These are phyloP conservation scores for Nannochloropsis salina DNA, from an alignment of 108 stramenopile genomes.

Conservation along the genomic window DNA sequence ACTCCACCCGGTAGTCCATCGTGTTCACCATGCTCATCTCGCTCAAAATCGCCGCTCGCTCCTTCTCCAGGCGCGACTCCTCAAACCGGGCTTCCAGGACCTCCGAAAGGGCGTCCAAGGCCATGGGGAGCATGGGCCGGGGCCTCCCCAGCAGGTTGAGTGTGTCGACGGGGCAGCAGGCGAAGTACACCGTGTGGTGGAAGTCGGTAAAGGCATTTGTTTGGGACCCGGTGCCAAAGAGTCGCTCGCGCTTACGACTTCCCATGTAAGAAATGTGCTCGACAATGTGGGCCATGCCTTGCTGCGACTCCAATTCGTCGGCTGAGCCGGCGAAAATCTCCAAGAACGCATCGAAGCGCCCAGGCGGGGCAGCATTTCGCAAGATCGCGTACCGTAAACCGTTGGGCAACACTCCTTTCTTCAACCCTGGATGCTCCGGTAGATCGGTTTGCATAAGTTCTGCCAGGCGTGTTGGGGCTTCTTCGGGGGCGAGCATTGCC, in stretches of 20 bases:
- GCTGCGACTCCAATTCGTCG: constrained; percentile 85
- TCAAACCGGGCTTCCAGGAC: constrained; percentile 91
- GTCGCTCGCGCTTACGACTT: constrained; percentile 81
- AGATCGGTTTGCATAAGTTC: neutral
- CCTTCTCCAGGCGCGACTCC: constrained; percentile 84
- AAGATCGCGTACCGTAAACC: constrained; percentile 85
- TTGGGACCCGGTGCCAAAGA: constrained; percentile 88
- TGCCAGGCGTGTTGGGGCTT: neutral
- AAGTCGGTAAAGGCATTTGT: constrained; percentile 98
- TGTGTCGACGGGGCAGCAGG: constrained; percentile 70
- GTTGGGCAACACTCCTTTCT: constrained; percentile 63
- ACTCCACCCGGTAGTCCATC: constrained; percentile 89
- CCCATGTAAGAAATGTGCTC: constrained; percentile 99
- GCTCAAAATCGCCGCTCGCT: constrained; percentile 82
- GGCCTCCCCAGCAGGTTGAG: constrained; percentile 37
- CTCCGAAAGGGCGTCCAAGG: constrained; percentile 85
- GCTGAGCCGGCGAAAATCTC: constrained; percentile 59
- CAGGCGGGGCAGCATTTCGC: constrained; percentile 82
- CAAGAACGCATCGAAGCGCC: constrained; percentile 90
- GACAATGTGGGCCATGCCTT: constrained; percentile 93
- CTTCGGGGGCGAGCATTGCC: constrained; percentile 14
- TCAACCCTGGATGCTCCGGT: constrained; percentile 5
- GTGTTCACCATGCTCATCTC: constrained; percentile 96
- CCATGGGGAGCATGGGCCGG: constrained; percentile 81
- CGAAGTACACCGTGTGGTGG: constrained; percentile 97